Evolutionary conservation across 352 stramenopile genomes (phyloP).

Genomic region (Globisporangium nodosum): DNA sequence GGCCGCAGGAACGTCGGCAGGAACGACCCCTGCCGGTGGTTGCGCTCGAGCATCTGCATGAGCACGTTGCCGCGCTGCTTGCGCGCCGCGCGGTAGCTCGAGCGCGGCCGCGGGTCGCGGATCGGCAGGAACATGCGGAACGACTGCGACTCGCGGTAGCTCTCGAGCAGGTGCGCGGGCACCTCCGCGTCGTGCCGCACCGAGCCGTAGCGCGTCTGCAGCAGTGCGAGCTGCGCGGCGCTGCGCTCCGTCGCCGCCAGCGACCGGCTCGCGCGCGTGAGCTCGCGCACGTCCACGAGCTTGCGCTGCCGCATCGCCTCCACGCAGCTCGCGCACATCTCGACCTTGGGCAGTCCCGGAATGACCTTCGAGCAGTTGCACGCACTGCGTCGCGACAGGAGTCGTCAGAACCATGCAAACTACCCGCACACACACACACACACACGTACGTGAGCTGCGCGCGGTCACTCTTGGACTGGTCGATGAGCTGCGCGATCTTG

Average conservation of each 20-base stretch:
- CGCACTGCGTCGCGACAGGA: constrained; percentile 15
- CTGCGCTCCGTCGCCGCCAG: constrained; percentile 13
- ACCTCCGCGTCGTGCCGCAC: constrained; percentile 30
- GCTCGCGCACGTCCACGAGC: constrained; percentile 27
- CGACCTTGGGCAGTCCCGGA: constrained; percentile 38
- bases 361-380: constrained; percentile 57
- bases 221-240: constrained; percentile 16
- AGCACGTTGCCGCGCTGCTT: constrained; percentile 45
- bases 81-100: constrained; percentile 32
- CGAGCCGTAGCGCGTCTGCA: constrained; percentile 30
- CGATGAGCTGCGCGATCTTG: constrained; percentile 45
- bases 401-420: neutral
- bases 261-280: constrained; percentile 1
- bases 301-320: constrained; percentile 49
- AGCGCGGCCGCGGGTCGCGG: constrained; percentile 29
- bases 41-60: constrained; percentile 45
- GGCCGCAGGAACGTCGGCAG: constrained; percentile 8
- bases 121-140: constrained; percentile 61
- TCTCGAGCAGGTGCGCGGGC: constrained; percentile 15
- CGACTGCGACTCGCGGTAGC: constrained; percentile 43
- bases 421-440: neutral
- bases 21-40: constrained; percentile 9
- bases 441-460: constrained; percentile 39
- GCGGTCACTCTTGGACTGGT: constrained; percentile 48
- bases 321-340: constrained; percentile 51